These are phyloP conservation scores for Venturia aucupariae DNA, from an alignment of 2,329 filamentous ascomycete species.

Conservation along the genomic window DNA sequence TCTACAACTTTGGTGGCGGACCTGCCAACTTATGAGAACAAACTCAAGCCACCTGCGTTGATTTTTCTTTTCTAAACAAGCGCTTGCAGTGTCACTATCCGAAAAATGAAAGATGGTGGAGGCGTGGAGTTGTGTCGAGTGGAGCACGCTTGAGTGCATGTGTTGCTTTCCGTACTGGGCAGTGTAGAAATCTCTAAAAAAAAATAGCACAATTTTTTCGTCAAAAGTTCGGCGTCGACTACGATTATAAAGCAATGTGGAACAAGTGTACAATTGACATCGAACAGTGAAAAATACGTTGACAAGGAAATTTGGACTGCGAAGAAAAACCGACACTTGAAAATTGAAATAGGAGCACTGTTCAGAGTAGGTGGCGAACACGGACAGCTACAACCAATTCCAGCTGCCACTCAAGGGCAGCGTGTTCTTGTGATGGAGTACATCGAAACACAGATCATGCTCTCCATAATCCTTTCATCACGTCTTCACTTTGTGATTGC, in stretches of 20 bases:
- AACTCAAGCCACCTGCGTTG: not conserved
- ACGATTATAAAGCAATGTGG: not conserved
- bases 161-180: not conserved
- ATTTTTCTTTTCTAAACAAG: not conserved
- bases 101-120: not conserved
- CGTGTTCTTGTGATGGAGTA: not conserved
- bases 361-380: not conserved
- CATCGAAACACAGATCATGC: conserved; percentile 1
- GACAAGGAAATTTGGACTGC: not conserved
- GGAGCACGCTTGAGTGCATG: not conserved
- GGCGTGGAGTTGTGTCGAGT: not conserved
- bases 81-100: not conserved
- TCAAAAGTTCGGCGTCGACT: not conserved
- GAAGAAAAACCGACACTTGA: too few relatives aligned
- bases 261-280: not conserved
- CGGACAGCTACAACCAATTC: not conserved
- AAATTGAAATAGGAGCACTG: too few relatives aligned
- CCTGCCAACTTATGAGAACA: not conserved
- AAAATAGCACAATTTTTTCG: not conserved
- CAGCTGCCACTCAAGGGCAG: not conserved
- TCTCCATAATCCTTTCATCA: not conserved
- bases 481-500: not conserved
- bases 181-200: not conserved
- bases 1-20: not conserved
- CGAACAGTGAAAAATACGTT: not conserved